Percentiles rank a stretch among this genome's conserved stretches.
These are phyloP conservation scores for Brassica carinata DNA, from an alignment of 345 rosid species.

Conservation along the genomic window DNA sequence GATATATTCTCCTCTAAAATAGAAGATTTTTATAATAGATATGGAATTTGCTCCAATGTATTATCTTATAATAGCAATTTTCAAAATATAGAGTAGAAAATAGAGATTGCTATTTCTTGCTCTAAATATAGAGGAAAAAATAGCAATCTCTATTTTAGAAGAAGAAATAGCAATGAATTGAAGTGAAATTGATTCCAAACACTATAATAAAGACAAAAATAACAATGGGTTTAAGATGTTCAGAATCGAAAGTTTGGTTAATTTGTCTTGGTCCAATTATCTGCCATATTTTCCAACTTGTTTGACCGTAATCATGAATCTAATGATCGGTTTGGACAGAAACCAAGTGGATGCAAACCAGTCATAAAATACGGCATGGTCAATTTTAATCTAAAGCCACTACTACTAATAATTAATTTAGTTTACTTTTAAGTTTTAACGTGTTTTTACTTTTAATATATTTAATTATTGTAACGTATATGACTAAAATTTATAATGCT, in stretches of 20 bases:
- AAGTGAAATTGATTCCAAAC: no score
- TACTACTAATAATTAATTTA: neutral
- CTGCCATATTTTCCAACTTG: conserved; percentile 5
- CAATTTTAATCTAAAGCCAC: neutral
- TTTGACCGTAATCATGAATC: conserved; percentile 13
- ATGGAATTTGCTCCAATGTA: no score
- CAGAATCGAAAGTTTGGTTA: neutral
- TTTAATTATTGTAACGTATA: neutral
- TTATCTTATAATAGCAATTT: no score
- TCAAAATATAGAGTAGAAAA: no score
- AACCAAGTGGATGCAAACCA: conserved; percentile 9
- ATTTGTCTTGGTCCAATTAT: neutral
- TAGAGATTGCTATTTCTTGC: no score
- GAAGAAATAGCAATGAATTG: no score
- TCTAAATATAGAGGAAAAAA: no score
- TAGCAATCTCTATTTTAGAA: no score
- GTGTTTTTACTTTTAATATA: neutral
- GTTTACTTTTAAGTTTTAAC: neutral
- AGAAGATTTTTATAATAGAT: no score
- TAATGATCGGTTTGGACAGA: neutral
- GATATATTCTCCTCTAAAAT: no score
- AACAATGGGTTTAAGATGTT: no score
- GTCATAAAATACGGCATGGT: conserved; percentile 23
- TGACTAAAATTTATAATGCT: neutral
- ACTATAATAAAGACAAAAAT: no score